A percentile compares a stretch with the other conserved stretches of the same genome.
Evolutionary conservation across 371 early-diverging fungal species (phyloP).

Genomic region (Entomophthora muscae): DNA sequence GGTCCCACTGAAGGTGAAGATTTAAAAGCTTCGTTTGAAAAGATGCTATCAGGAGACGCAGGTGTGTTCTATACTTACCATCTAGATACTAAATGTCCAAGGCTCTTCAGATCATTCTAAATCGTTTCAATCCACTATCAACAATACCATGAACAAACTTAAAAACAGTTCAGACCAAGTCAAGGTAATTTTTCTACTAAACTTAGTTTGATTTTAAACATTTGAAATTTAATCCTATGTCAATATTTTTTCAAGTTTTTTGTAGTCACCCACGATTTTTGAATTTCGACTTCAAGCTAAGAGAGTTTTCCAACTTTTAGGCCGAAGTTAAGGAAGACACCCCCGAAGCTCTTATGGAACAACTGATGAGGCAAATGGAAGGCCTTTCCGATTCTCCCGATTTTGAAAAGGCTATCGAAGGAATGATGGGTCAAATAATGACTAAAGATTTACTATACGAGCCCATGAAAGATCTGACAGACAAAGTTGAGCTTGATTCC

Average conservation of each 20-base stretch:
- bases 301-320: too few relatives aligned
- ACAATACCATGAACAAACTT: conserved; percentile 68
- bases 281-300: too few relatives aligned
- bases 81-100: too few relatives aligned
- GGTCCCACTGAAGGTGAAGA: conserved; percentile 32
- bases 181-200: conserved; percentile 31
- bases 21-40: conserved; percentile 42
- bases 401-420: conserved; percentile 69
- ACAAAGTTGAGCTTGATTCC: conserved; percentile 26
- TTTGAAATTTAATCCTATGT: conserved; percentile 4
- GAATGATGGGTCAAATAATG: conserved; percentile 79
- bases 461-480: conserved; percentile 73
- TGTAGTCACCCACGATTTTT: too few relatives aligned
- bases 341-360: conserved; percentile 59
- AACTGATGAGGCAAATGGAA: conserved; percentile 84
- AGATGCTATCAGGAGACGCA: conserved; percentile 30
- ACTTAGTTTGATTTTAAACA: neutral
- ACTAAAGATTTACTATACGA: conserved; percentile 83
- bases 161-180: conserved; percentile 65
- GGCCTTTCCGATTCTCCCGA: conserved; percentile 52
- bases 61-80: too few relatives aligned
- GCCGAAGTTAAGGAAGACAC: conserved; percentile 37
- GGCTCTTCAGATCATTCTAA: too few relatives aligned
- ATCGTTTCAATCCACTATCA: too few relatives aligned
- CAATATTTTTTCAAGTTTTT: too few relatives aligned